A percentile compares a stretch with the other conserved stretches of the same genome.
These are phyloP conservation scores for Leccinum disarticulatum DNA, from an alignment of 768 basidiomycete species.

Conservation along the genomic window DNA sequence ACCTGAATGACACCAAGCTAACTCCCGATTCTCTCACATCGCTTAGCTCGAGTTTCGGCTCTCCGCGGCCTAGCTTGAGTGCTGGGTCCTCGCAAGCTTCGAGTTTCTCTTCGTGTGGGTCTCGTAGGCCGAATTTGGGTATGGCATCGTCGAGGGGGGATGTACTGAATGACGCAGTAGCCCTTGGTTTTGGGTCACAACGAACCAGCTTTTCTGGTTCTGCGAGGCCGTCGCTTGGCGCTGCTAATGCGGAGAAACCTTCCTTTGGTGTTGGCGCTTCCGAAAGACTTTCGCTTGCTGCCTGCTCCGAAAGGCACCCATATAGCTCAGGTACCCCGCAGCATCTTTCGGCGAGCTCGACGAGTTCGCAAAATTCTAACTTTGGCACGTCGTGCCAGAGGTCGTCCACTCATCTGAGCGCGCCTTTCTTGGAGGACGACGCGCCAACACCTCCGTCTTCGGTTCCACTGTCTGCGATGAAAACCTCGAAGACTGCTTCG, in stretches of 20 bases:
- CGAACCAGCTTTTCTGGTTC: conserved; percentile 23
- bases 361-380: conserved; percentile 7
- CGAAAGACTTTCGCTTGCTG: conserved; percentile 21
- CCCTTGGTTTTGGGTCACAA: conserved; percentile 21
- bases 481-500: conserved; percentile 7
- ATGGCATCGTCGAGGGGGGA: conserved; percentile 22
- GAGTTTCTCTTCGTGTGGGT: conserved; percentile 25
- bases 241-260: conserved; percentile 17
- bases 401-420: background rate
- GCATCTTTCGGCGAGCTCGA: conserved; percentile 5
- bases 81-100: conserved; percentile 30
- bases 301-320: conserved; percentile 12
- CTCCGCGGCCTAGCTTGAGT: conserved; percentile 27
- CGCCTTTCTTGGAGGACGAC: conserved; percentile 22
- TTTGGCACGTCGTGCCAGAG: conserved; percentile 15
- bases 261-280: conserved; percentile 14
- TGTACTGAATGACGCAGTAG: conserved; percentile 14
- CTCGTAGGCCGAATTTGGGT: conserved; percentile 25
- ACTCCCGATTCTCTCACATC: conserved; percentile 30
- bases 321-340: conserved; percentile 16
- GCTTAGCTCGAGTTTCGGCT: conserved; percentile 26
- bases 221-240: conserved; percentile 19
- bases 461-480: conserved; percentile 2
- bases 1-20: conserved; percentile 24
- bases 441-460: conserved; percentile 8